phyloP scores from a whole-genome alignment of 352 stramenopile species.

The Aphanomyces stellatus region DNA sequence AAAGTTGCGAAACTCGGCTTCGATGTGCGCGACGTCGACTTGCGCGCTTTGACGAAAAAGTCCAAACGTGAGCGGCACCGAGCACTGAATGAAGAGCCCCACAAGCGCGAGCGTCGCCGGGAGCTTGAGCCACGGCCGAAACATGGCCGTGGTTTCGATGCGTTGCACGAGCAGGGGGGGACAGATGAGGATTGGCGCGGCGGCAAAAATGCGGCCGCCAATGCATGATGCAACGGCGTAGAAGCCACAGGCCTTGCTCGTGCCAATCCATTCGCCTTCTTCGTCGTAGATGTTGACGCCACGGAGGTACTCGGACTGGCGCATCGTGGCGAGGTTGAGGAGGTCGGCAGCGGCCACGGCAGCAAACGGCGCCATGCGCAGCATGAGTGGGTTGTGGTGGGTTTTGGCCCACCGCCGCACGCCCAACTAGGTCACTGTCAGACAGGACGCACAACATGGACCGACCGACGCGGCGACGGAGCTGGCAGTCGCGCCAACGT shows the following conservation, averaged over 20 bases:
- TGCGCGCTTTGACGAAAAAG: constrained; percentile 78
- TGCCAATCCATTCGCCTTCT: constrained; percentile 64
- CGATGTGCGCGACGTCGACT: constrained; percentile 48
- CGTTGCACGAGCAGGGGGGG: constrained; percentile 51
- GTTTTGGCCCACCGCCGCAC: constrained; percentile 45
- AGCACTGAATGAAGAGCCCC: constrained; percentile 71
- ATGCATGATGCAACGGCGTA: constrained; percentile 69
- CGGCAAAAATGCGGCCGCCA: constrained; percentile 65
- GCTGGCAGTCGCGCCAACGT: constrained; percentile 62
- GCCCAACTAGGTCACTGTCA: constrained; percentile 25
- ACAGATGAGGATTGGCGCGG: constrained; percentile 69
- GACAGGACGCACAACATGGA: neutral
- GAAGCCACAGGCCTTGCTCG: constrained; percentile 59
- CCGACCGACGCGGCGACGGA: constrained; percentile 52
- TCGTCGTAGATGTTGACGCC: constrained; percentile 79
- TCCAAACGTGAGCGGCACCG: constrained; percentile 76
- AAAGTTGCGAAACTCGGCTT: constrained; percentile 42
- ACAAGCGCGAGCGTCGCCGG: constrained; percentile 60
- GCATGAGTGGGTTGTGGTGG: constrained; percentile 40
- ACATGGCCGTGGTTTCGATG: constrained; percentile 36
- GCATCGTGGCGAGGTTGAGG: constrained; percentile 81
- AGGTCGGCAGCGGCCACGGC: constrained; percentile 75
- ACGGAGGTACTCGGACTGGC: constrained; percentile 73
- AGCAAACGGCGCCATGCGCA: constrained; percentile 63
- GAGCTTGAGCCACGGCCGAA: constrained; percentile 53